A percentile compares a stretch with the other conserved stretches of the same genome.
Evolutionary conservation across 202 grass and related monocot genomes (phyloP).

Genomic region (Schoenoplectus tabernaemontani): DNA sequence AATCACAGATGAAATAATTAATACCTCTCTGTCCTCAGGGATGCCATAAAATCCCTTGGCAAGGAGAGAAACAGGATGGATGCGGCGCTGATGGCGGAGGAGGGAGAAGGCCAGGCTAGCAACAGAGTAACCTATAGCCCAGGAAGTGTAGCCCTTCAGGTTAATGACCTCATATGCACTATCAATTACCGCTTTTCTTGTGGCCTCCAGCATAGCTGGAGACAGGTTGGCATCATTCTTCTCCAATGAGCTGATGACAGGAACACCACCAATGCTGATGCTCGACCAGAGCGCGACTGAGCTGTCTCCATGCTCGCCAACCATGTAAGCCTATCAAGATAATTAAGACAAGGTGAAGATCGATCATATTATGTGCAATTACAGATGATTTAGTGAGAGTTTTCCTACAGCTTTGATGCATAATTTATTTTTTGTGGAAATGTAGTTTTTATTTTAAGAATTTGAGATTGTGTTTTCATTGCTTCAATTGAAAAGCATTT

Average conservation of each 20-base stretch:
- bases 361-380: background rate
- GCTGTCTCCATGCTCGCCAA: constrained; percentile 89
- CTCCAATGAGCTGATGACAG: constrained; percentile 45
- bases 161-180: constrained; percentile 76
- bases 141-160: constrained; percentile 79
- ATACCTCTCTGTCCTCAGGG: constrained; percentile 36
- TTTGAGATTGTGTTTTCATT: background rate
- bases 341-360: background rate
- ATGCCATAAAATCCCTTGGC: constrained; percentile 59
- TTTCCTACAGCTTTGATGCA: background rate
- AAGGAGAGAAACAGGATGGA: constrained; percentile 71
- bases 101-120: constrained; percentile 53
- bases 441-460: background rate
- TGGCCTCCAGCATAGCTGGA: constrained; percentile 35
- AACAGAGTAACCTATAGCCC: constrained; percentile 78
- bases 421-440: too few species aligned
- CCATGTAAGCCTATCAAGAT: constrained; percentile 60
- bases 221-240: constrained; percentile 33
- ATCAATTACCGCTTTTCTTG: constrained; percentile 41
- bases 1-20: background rate
- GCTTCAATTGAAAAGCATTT: background rate
- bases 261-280: constrained; percentile 61
- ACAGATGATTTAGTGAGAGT: too few species aligned
- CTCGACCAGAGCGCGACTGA: constrained; percentile 84
- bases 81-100: constrained; percentile 64